Base-by-base conservation (phyloP, 2,329 filamentous ascomycete genomes). In the Arthroderma sp. region DNA sequence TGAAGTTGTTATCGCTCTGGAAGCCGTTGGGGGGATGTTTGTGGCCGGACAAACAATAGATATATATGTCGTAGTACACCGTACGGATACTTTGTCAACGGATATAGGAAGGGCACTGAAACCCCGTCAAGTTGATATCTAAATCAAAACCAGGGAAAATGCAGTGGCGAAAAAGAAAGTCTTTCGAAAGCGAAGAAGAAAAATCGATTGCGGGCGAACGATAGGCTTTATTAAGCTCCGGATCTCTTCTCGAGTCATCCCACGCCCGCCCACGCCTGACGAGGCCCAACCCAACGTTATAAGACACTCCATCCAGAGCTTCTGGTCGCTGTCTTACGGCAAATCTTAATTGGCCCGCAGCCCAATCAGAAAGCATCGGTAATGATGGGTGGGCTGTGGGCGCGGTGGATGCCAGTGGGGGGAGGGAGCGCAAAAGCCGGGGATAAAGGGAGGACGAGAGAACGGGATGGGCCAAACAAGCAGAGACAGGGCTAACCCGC, bases 401-500 rank as follows among this genome's bases (percentile, higher is more conserved):
- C 47, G 47, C 25, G 25, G 47, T 51, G 47, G 47, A 51, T 51
- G 47, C 47, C 47, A 51, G 47, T 51, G 47, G 47, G 47, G 47
- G 47, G 47, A 51, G 47, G 47, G 47, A 51, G 19, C 47, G 47
- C 25, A 51, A 51, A 47, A 51, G 47, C 47, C 47, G 47, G 47
- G 47, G 47, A 51, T 51, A 31, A 33, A 51, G 23, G 47, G 47
- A 51, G 23, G 47, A 33, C 15, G 13, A 51, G 25, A 51, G 47
- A 51, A 51, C 25, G 47, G 47, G 47, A 51, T 51, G 47, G n/a
- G 25, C 19, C 23, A 51, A 51, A 51, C 47, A 51, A 51, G 47
- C 47, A 51, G 47, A 43, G n/a, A n/a, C 47, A 51, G 47, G 41
- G 47, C 47, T 51, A 51, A 51, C 47, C 47, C 47, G 19, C 47